Percentiles rank a stretch among this genome's conserved stretches.
phyloP scores from a whole-genome alignment of 2,329 filamentous ascomycete genomes.

The Exophiala spinifera region DNA sequence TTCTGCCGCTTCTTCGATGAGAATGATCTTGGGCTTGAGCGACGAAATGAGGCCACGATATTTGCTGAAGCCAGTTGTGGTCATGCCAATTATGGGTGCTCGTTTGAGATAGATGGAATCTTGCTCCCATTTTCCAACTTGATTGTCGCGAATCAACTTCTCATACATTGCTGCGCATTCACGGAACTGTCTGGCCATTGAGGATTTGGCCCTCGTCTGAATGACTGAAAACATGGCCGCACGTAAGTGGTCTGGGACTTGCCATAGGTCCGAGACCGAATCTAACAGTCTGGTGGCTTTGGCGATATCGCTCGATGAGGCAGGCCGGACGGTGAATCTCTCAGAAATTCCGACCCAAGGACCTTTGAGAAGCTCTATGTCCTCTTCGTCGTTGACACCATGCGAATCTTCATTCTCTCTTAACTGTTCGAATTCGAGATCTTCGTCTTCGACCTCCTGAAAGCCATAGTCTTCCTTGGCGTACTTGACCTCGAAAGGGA shows the following conservation, averaged over 20 bases:
- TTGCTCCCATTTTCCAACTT: constrained; percentile 57
- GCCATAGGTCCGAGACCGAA: constrained; percentile 56
- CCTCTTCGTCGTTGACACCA: constrained; percentile 51
- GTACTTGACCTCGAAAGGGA: constrained; percentile 45
- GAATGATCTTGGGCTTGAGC: constrained; percentile 62
- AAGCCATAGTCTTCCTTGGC: constrained; percentile 50
- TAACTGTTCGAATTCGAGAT: constrained; percentile 57
- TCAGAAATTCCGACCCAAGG: constrained; percentile 44
- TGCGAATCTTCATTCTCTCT: constrained; percentile 60
- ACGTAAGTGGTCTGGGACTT: constrained; percentile 55
- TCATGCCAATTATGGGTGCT: constrained; percentile 62
- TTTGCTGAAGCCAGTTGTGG: constrained; percentile 77
- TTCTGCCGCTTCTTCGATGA: constrained; percentile 80
- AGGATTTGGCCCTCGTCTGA: constrained; percentile 53
- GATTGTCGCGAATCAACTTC: constrained; percentile 50
- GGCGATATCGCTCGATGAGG: constrained; percentile 32
- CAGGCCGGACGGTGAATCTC: constrained; percentile 34
- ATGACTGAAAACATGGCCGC: constrained; percentile 66
- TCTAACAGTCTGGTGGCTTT: constrained; percentile 36
- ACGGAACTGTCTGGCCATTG: constrained; percentile 49
- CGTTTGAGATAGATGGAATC: constrained; percentile 61
- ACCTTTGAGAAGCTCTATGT: constrained; percentile 53
- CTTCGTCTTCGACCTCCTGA: constrained; percentile 58
- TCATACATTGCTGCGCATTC: constrained; percentile 51
- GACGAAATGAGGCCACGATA: constrained; percentile 68